phyloP scores from a whole-genome alignment of 352 stramenopile species.

The Plasmopara halstedii region DNA sequence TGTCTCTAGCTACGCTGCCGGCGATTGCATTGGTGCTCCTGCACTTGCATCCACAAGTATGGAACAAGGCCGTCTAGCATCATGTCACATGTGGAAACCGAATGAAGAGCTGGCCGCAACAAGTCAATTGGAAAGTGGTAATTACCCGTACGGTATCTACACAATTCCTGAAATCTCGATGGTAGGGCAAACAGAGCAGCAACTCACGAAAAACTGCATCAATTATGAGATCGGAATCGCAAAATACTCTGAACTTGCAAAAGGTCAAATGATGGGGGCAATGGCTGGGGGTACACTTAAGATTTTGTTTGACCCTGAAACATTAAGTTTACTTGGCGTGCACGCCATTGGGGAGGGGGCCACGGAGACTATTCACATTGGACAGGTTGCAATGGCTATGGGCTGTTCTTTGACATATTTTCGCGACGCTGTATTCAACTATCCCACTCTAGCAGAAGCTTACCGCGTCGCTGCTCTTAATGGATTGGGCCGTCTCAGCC shows the following conservation, averaged over 20 bases:
- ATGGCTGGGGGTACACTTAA: constrained; percentile 80
- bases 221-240: constrained; percentile 86
- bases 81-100: constrained; percentile 80
- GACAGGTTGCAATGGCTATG: constrained; percentile 85
- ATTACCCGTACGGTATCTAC: constrained; percentile 89
- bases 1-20: constrained; percentile 64
- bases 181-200: constrained; percentile 85
- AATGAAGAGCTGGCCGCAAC: constrained; percentile 41
- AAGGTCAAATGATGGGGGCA: constrained; percentile 85
- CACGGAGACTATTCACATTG: constrained; percentile 90
- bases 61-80: constrained; percentile 80
- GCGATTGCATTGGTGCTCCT: constrained; percentile 84
- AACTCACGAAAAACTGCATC: constrained; percentile 69
- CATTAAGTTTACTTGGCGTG: constrained; percentile 77
- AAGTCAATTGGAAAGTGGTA: constrained; percentile 65
- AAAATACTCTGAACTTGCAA: constrained; percentile 83
- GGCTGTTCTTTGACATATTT: constrained; percentile 82
- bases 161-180: constrained; percentile 89
- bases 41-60: constrained; percentile 85
- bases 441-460: constrained; percentile 86
- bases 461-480: constrained; percentile 86
- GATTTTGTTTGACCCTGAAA: constrained; percentile 79
- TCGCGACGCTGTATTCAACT: constrained; percentile 88
- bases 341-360: constrained; percentile 85
- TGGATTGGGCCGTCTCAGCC: constrained; percentile 77